Conservation (phyloP, 768 basidiomycete species). For the Boletus tylopilopsis region DNA sequence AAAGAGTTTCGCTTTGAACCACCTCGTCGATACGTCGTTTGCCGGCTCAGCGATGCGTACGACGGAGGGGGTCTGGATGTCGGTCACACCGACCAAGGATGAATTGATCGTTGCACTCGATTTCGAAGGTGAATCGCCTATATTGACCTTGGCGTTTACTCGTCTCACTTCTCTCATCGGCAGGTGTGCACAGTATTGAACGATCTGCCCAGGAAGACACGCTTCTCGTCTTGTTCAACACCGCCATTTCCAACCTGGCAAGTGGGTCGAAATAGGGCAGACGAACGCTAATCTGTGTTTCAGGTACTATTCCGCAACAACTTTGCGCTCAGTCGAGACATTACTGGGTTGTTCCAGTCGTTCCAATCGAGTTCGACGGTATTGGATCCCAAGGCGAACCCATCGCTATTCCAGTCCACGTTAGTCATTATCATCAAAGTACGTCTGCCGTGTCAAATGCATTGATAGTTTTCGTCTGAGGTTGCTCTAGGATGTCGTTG, state of each 20-base stretch:
- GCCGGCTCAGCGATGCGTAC: constrained; percentile 66
- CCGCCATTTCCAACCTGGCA: constrained; percentile 62
- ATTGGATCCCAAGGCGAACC: constrained; percentile 56
- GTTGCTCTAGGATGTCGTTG: constrained; percentile 55
- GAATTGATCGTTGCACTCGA: constrained; percentile 55
- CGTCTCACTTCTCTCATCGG: not conserved
- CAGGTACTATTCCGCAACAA: constrained; percentile 66
- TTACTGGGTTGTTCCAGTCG: constrained; percentile 57
- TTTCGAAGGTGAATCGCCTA: constrained; percentile 47
- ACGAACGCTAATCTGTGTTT: not conserved
- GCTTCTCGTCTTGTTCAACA: constrained; percentile 60
- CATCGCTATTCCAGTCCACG: constrained; percentile 54
- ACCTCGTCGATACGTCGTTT: constrained; percentile 61
- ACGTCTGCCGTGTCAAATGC: rapidly evolving
- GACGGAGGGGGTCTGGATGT: constrained; percentile 68
- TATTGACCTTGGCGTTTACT: not conserved
- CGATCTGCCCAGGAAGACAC: constrained; percentile 62
- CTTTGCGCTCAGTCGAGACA: constrained; percentile 57
- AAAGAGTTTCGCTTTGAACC: constrained; percentile 56
- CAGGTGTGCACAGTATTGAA: constrained; percentile 62
- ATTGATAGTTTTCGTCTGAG: not conserved
- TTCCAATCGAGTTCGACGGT: constrained; percentile 58
- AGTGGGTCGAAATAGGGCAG: constrained; percentile 1
- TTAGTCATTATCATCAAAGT: constrained; percentile 65
- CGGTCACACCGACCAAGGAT: constrained; percentile 56